Percentiles rank a stretch among this genome's conserved stretches.
These are phyloP conservation scores for Coprinopsis strossmayeri DNA, from an alignment of 768 basidiomycete species.

Conservation along the genomic window DNA sequence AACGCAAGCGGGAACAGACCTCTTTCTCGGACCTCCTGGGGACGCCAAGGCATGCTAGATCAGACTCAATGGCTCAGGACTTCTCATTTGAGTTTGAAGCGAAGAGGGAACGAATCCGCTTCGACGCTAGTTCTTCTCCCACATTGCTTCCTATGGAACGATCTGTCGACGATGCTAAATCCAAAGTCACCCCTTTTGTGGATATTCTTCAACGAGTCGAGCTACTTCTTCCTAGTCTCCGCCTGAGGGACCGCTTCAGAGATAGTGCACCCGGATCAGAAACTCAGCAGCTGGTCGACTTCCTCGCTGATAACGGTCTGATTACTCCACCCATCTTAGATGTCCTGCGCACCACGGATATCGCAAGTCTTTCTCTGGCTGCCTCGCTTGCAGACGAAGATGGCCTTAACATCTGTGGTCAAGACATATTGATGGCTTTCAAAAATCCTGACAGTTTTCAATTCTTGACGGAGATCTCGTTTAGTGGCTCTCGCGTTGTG, in stretches of 20 bases:
- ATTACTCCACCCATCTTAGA: conserved; percentile 39
- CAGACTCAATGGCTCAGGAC: conserved; percentile 34
- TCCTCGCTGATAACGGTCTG: conserved; percentile 34
- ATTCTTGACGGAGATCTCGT: conserved; percentile 42
- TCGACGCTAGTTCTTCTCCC: conserved; percentile 8
- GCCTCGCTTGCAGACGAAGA: conserved; percentile 41
- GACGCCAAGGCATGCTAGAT: conserved; percentile 36
- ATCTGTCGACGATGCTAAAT: not conserved
- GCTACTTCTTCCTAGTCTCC: conserved; percentile 38
- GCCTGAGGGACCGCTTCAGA: conserved; percentile 35
- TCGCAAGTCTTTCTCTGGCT: conserved; percentile 37
- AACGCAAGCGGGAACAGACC: conserved; percentile 25
- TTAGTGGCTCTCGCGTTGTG: conserved; percentile 35
- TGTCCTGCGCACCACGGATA: conserved; percentile 38
- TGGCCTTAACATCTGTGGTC: conserved; percentile 41
- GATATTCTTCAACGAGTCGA: conserved; percentile 25
- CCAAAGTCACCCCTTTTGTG: not conserved
- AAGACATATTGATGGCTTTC: conserved; percentile 46
- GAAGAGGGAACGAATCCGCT: conserved; percentile 27
- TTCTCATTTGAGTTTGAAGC: conserved; percentile 40
- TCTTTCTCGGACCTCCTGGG: conserved; percentile 25
- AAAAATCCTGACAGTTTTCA: conserved; percentile 44
- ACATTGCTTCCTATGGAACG: not conserved
- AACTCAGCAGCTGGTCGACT: conserved; percentile 36
- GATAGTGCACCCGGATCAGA: conserved; percentile 16